Evolutionary conservation across 257 asterid species (phyloP).

Genomic region (Solanum etuberosum): DNA sequence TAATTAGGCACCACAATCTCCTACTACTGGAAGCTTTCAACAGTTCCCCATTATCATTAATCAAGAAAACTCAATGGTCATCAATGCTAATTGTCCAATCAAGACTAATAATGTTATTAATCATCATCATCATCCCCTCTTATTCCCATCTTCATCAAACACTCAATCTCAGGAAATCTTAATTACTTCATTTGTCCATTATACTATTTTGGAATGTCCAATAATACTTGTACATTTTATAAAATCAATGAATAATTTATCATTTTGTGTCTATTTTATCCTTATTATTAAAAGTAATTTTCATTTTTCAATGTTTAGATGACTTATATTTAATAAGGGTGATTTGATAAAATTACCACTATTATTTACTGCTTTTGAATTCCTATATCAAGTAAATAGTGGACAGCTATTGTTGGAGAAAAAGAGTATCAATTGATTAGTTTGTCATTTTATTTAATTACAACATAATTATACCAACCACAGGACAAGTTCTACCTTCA

Average conservation of each 20-base stretch:
- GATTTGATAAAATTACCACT: neutral
- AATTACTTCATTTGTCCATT: neutral
- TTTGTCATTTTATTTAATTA: neutral
- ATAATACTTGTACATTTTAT: neutral
- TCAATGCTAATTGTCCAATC: neutral
- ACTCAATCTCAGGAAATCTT: neutral
- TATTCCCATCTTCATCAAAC: neutral
- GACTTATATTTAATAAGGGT: too few relatives aligned
- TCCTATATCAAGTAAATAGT: too few relatives aligned
- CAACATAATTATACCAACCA: neutral
- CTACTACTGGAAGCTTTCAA: slow-evolving; percentile 61
- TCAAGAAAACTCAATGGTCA: neutral
- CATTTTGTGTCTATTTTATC: neutral
- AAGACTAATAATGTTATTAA: neutral
- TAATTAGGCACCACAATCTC: slow-evolving; percentile 38
- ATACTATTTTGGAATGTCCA: too few relatives aligned
- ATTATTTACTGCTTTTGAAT: too few relatives aligned
- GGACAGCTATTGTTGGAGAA: too few relatives aligned
- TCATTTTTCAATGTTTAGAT: neutral
- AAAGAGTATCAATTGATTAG: neutral
- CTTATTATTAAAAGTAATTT: neutral
- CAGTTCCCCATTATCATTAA: slow-evolving; percentile 15
- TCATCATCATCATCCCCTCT: neutral
- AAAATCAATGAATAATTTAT: too few relatives aligned
- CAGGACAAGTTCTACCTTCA: neutral